Evolutionary conservation across 1,139 yeast species (phyloP).

Genomic region (Suhomyces anneliseae): DNA sequence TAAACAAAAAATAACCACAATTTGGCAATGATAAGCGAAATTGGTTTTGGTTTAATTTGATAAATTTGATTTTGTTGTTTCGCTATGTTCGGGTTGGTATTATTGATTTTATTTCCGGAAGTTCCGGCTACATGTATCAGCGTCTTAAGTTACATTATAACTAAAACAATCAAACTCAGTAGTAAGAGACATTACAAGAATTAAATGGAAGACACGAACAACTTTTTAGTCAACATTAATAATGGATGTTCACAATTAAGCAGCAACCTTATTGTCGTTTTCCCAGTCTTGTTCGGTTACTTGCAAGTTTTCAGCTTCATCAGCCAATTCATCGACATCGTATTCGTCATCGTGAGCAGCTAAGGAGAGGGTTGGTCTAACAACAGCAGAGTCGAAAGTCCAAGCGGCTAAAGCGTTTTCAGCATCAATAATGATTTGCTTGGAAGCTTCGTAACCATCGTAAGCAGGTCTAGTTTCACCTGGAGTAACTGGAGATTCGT

Average conservation of each 20-base stretch:
- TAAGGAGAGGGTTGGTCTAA: constrained; percentile 76
- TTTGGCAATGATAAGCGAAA: too few relatives aligned
- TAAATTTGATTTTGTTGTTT: not conserved
- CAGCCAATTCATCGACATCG: constrained; percentile 53
- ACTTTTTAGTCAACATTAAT: constrained; percentile 5
- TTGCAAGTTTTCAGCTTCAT: constrained; percentile 53
- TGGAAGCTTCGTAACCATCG: constrained; percentile 85
- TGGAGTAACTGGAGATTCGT: constrained; percentile 84
- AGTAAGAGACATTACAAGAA: constrained; percentile 19
- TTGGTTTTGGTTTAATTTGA: not conserved
- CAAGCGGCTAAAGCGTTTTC: constrained; percentile 81
- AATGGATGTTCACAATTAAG: constrained; percentile 15
- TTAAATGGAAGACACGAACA: constrained; percentile 13
- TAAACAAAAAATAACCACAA: too few relatives aligned
- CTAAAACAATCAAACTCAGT: constrained; percentile 14
- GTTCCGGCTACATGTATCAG: constrained; percentile 1
- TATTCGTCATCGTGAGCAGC: constrained; percentile 71
- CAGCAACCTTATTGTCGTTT: constrained; percentile 27
- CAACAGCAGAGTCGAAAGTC: constrained; percentile 80
- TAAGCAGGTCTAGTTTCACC: constrained; percentile 90
- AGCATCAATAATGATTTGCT: constrained; percentile 82
- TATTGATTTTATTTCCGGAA: not conserved
- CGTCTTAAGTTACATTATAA: not conserved
- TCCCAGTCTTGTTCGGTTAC: constrained; percentile 55
- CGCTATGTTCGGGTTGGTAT: not conserved